Conservation (phyloP, 768 basidiomycete species). For the Clathrus columnatus region DNA sequence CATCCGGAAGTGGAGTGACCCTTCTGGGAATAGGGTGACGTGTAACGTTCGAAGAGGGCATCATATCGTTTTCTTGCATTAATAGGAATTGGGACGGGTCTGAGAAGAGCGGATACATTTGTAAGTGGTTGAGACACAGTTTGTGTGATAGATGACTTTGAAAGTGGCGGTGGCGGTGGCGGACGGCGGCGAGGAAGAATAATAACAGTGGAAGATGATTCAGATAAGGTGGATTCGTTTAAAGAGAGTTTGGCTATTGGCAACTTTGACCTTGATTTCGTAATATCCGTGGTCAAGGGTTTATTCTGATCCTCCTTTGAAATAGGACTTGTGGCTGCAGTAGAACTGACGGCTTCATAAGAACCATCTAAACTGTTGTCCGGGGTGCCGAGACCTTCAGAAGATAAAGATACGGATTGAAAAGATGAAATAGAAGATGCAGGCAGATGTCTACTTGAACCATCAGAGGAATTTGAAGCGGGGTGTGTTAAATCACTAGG, state of each 20-base stretch:
- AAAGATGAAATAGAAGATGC: slow-evolving; percentile 75
- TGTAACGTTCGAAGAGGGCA: slow-evolving; percentile 51
- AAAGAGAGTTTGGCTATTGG: slow-evolving; percentile 21
- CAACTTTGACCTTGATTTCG: slow-evolving; percentile 20
- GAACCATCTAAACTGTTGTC: slow-evolving; percentile 63
- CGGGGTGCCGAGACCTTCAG: slow-evolving; percentile 36
- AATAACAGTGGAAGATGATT: slow-evolving; percentile 8
- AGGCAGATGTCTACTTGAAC: slow-evolving; percentile 34
- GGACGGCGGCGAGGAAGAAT: slow-evolving; percentile 28
- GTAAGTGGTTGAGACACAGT: slow-evolving; percentile 21
- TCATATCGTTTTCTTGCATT: slow-evolving; percentile 61
- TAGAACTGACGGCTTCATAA: slow-evolving; percentile 57
- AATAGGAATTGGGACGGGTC: slow-evolving; percentile 61
- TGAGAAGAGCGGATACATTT: slow-evolving; percentile 30
- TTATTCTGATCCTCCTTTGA: slow-evolving; percentile 34
- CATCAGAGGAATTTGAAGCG: slow-evolving; percentile 20
- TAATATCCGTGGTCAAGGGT: slow-evolving; percentile 36
- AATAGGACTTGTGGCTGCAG: slow-evolving; percentile 45
- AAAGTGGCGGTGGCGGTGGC: slow-evolving; percentile 30
- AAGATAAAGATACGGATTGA: slow-evolving; percentile 74
- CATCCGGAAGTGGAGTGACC: slow-evolving; percentile 58
- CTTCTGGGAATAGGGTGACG: slow-evolving; percentile 41
- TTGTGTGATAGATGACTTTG: slow-evolving; percentile 16
- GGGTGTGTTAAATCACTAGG: slow-evolving; percentile 43
- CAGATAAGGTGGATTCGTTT: neutral